Base-by-base conservation (phyloP, 352 stramenopile genomes). In the Halophytophthora batemanensis region DNA sequence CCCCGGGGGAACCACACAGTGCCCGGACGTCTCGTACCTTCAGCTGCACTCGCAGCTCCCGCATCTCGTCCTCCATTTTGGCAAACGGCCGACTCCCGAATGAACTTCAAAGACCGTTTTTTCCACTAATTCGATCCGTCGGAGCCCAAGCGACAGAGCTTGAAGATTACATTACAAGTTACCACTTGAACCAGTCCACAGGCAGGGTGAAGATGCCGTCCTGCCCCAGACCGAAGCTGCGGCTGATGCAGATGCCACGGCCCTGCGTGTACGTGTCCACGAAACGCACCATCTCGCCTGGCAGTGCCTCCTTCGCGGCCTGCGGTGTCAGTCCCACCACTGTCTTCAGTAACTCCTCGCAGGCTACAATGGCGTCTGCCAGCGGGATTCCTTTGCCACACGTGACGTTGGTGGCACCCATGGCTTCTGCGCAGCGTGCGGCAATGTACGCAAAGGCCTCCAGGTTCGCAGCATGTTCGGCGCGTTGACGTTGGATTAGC, bases 181-280 rank as follows among this genome's bases (percentile, higher is more conserved):
- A 66, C 50, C 58, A 67, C 35, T 64, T 68, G 39, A 57, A 75
- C 69, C 69, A 76, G 35, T 79, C 66, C 6, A 64, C 52, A 17
- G 69, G 69, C n/a, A 79, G 47, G 21, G 59, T 70, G 59, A 72
- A 79, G 19, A 66, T 18, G 23, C 69, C 69, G 38, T 82, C 71
- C 29, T 78, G 71, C 13, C 64, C 66, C 18, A 79, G 35, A 21
- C 71, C 71, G 39, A 64, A 82, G 11, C 50, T 60, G 22, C 63
- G 62, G 35, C 36, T 56, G 43, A 79, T 74, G 31, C 66, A 58
- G 2, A 82, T 46, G 14, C 50, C 53, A 2, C 52, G 62, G 5
- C 59, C 66, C 49, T 54, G 48, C 18, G 67, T 68, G 37, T 65
- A 77, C 0, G 37, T 59, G 59, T 44, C 66, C 6, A 68, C 44